phyloP scores from a whole-genome alignment of 2,329 filamentous ascomycete species.

The Clarireedia hainanense region DNA sequence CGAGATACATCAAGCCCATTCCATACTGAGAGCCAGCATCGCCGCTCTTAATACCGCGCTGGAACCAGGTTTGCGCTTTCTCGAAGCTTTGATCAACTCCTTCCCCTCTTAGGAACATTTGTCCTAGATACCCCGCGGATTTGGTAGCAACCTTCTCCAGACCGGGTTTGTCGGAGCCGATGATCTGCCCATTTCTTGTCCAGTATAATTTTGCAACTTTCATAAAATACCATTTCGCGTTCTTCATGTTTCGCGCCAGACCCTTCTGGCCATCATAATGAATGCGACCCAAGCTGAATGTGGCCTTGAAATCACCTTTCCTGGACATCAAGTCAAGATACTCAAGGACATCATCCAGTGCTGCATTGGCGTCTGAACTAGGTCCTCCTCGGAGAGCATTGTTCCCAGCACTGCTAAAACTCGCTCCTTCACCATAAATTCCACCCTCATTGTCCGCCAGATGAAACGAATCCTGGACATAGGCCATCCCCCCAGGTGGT shows the following conservation, averaged over 20 bases:
- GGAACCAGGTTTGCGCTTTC: slow-evolving; percentile 61
- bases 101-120: slow-evolving; percentile 66
- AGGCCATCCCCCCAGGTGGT: slow-evolving; percentile 76
- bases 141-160: slow-evolving; percentile 60
- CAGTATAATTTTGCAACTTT: slow-evolving; percentile 61
- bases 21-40: slow-evolving; percentile 63
- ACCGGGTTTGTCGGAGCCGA: slow-evolving; percentile 44
- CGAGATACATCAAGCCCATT: slow-evolving; percentile 61
- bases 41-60: slow-evolving; percentile 52
- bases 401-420: slow-evolving; percentile 75
- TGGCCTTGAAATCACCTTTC: slow-evolving; percentile 65
- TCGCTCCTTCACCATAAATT: slow-evolving; percentile 92
- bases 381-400: slow-evolving; percentile 69
- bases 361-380: slow-evolving; percentile 74
- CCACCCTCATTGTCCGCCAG: slow-evolving; percentile 88
- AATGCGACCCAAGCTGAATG: slow-evolving; percentile 59
- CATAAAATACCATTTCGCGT: slow-evolving; percentile 61
- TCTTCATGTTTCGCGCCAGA: slow-evolving; percentile 51
- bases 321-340: slow-evolving; percentile 70
- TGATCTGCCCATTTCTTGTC: slow-evolving; percentile 55
- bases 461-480: slow-evolving; percentile 71
- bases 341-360: slow-evolving; percentile 88
- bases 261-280: slow-evolving; percentile 61
- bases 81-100: slow-evolving; percentile 58
- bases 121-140: slow-evolving; percentile 62